phyloP scores from a whole-genome alignment of 495 filamentous ascomycete genomes.

The Neurospora intermedia region DNA sequence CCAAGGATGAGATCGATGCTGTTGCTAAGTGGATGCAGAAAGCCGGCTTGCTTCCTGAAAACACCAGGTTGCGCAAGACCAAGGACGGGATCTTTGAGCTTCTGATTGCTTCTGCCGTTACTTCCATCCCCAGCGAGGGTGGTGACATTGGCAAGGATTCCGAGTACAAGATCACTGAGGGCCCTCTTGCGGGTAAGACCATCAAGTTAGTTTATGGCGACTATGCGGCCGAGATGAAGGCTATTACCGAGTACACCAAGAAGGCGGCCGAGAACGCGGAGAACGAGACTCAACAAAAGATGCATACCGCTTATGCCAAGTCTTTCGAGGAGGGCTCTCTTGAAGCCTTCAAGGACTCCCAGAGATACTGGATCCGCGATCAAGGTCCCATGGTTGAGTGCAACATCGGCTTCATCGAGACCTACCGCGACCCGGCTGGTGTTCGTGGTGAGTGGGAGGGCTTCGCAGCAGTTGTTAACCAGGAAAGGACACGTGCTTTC shows the following conservation, averaged over 20 bases:
- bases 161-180: slow-evolving; percentile 54
- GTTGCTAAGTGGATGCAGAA: slow-evolving; percentile 64
- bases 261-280: slow-evolving; percentile 66
- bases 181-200: slow-evolving; percentile 53
- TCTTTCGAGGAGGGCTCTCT: slow-evolving; percentile 81
- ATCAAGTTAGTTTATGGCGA: slow-evolving; percentile 74
- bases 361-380: slow-evolving; percentile 87
- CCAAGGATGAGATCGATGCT: slow-evolving; percentile 68
- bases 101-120: slow-evolving; percentile 64
- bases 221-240: slow-evolving; percentile 67
- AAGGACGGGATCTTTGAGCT: slow-evolving; percentile 63
- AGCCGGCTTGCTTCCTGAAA: slow-evolving; percentile 65
- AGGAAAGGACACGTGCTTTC: slow-evolving; percentile 83
- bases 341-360: slow-evolving; percentile 79
- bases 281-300: slow-evolving; percentile 75
- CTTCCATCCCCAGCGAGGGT: slow-evolving; percentile 39
- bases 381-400: slow-evolving; percentile 81
- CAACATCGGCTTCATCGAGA: slow-evolving; percentile 93
- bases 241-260: slow-evolving; percentile 57
- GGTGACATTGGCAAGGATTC: slow-evolving; percentile 60
- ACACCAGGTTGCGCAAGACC: slow-evolving; percentile 76
- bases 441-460: slow-evolving; percentile 97
- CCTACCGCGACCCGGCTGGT: slow-evolving; percentile 88
- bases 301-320: slow-evolving; percentile 73
- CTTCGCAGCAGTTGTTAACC: slow-evolving; percentile 64